Evolutionary conservation across 495 filamentous ascomycete species (phyloP), one percentile per base, ranked within the genome.

Genomic region (Antarctomyces pellizariae): DNA sequence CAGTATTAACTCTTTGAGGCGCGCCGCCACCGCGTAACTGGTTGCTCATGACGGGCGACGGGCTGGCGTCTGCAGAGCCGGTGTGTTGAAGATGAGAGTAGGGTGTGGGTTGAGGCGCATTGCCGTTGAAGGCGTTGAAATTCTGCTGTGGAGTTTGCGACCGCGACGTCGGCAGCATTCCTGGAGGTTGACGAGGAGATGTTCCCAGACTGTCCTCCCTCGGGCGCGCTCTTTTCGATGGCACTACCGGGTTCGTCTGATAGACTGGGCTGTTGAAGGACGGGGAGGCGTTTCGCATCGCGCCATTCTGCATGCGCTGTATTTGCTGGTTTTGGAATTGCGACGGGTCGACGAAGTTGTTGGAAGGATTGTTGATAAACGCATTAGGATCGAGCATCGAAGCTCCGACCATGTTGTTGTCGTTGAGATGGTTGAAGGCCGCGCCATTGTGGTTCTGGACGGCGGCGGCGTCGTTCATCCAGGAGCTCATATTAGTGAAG

Each of bases 141-240:
- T 64, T 52, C 37, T 89, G 75, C 38, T 77, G 73, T 16, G 84
- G 84, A 16, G 84, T 95, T 38, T 91, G 83, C 36, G 84, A 83
- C 47, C 83, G 79, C 48, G 84, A 91, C 18, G 64, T 67, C 16
- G 74, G 66, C 14, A 80, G 47, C 44, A 70, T 71, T 13, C 69
- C 71, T 9, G 75, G 69, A 20, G 68, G 64, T 46, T 67, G 76
- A 42, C 71, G 63, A 30, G 83, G 82, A 16, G 83, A 91, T 52
- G 74, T 70, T 29, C 63, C 65, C 36, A 86, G 62, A 32, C 67
- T 75, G 50, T 92, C 82, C 49, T 89, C 79, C 37, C 64, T 53
- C 15, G 78, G 76, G 31, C 82, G 64, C 18, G 75, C 64, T 39
- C 82, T 64, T 46, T 92, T 92, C 3, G 82, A 77, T 29, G 83